Base-by-base conservation (phyloP, 305 asterid species). In the Caryopteris hybrid region DNA sequence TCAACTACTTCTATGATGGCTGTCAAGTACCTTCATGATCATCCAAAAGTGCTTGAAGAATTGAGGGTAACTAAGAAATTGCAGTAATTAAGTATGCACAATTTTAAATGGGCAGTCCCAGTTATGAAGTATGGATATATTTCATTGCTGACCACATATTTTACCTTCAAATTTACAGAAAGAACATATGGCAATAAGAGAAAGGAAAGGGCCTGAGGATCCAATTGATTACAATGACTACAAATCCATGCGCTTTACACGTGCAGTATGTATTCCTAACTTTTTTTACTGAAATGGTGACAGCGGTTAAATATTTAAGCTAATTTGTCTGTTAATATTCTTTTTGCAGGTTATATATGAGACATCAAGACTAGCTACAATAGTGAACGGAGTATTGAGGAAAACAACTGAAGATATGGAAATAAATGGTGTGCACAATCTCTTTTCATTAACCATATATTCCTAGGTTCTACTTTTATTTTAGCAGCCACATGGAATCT, bases 1-100 rank as follows among this genome's bases (percentile, higher is more conserved):
- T 95, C 99, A 5, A 89, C 98, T 50, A 95, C 99, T 76, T 86
- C 97, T 18, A 95, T 95, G 99, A 95, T 95, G 99, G 96, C 99
- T 66, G 83, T 95, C 68, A 95, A 95, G 83, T 95, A 89, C 76
- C 99, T 95, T 61, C 93, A 88, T 74, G 98, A 91, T 74, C 98
- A 95, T 80, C 99, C 98, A 6, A 84, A 74, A 79, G 98, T 88
- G 70, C 92, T 95, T 46, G 87, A 89, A 68, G 95, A 95, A 84
- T 74, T 95, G 50, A 88, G 89, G 75, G 99, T 91, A 69, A 79
- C 89, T 71, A 9, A 13, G 42, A 59, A 53, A 61, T 46, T 61
- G 17, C 72, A 17, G 36, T 41, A 25, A 64, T 29, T 56, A 54
- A 64, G 34, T 50, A 68, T 22, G 65, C 66, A 16, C 46, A 55